These are phyloP conservation scores for Hypoxylon sp. DNA, from an alignment of 2,329 filamentous ascomycete genomes.

Conservation along the genomic window DNA sequence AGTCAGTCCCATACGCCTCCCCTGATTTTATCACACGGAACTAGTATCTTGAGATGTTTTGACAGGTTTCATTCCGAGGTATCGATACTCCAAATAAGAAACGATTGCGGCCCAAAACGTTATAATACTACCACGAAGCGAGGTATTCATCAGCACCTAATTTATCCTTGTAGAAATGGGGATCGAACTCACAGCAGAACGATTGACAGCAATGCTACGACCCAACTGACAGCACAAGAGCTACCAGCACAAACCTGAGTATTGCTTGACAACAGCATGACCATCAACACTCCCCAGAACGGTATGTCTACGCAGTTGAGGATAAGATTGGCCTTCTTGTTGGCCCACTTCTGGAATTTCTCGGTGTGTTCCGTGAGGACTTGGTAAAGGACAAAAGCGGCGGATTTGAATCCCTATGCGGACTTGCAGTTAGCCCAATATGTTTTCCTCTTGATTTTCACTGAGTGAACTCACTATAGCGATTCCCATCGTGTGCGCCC, in stretches of 20 bases:
- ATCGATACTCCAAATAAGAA: conserved; percentile 19
- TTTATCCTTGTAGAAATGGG: not conserved
- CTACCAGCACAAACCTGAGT: conserved; percentile 2
- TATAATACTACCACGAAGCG: not conserved
- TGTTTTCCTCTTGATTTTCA: not conserved
- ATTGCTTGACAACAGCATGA: conserved; percentile 13
- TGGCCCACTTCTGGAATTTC: conserved; percentile 28
- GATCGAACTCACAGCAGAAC: conserved; percentile 15
- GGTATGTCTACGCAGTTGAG: conserved; percentile 30
- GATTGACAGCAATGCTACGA: conserved; percentile 6
- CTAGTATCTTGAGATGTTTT: conserved; percentile 9
- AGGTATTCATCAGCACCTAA: conserved; percentile 7
- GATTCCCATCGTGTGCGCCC: conserved; percentile 34
- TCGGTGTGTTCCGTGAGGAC: conserved; percentile 20
- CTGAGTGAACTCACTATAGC: conserved; percentile 24
- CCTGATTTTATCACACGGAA: conserved; percentile 2
- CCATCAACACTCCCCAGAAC: conserved; percentile 29
- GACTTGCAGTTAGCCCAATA: not conserved
- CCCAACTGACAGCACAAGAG: conserved; percentile 25
- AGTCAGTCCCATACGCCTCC: not conserved
- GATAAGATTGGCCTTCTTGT: conserved; percentile 28
- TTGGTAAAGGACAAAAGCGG: conserved; percentile 23
- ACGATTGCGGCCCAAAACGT: conserved; percentile 8
- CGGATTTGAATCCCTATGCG: conserved; percentile 23
- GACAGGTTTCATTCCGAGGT: not conserved